Conservation (phyloP, 2,329 filamentous ascomycete genomes). For the Phoma sp. region DNA sequence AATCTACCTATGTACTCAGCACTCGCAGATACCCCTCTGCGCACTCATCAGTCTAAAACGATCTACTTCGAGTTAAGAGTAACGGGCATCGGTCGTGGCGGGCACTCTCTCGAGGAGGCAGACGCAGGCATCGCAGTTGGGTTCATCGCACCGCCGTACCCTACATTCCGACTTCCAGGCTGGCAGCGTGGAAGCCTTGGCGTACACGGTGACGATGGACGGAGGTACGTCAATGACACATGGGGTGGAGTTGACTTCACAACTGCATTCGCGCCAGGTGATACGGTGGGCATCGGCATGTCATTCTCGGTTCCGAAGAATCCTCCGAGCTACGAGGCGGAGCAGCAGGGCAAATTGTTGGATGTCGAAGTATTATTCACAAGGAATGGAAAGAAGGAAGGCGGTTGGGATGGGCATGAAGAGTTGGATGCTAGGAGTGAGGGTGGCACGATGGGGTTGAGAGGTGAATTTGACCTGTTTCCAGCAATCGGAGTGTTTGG, state of each 20-base stretch:
- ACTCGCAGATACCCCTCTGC: slow-evolving; percentile 64
- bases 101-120: slow-evolving; percentile 43
- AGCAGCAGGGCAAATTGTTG: slow-evolving; percentile 40
- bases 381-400: slow-evolving; percentile 65
- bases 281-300: slow-evolving; percentile 76
- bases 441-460: slow-evolving; percentile 68
- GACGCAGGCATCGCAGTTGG: slow-evolving; percentile 70
- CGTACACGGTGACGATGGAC: slow-evolving; percentile 82
- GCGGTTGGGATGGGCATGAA: slow-evolving; percentile 76
- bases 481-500: slow-evolving; percentile 75
- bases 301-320: slow-evolving; percentile 56
- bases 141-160: slow-evolving; percentile 76
- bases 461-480: slow-evolving; percentile 74
- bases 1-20: slow-evolving; percentile 73
- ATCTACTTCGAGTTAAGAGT: slow-evolving; percentile 77
- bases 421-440: slow-evolving; percentile 71
- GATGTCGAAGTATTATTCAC: slow-evolving; percentile 73
- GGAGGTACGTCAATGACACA: slow-evolving; percentile 75
- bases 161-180: slow-evolving; percentile 76
- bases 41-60: slow-evolving; percentile 58
- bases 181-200: slow-evolving; percentile 79
- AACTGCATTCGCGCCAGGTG: slow-evolving; percentile 65
- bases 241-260: slow-evolving; percentile 76
- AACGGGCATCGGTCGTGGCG: slow-evolving; percentile 49
- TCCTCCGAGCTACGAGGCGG: slow-evolving; percentile 44